Evolutionary conservation across 2,329 filamentous ascomycete genomes (phyloP), one percentile per base, ranked within the genome.

Genomic region (Graphilbum sp.): DNA sequence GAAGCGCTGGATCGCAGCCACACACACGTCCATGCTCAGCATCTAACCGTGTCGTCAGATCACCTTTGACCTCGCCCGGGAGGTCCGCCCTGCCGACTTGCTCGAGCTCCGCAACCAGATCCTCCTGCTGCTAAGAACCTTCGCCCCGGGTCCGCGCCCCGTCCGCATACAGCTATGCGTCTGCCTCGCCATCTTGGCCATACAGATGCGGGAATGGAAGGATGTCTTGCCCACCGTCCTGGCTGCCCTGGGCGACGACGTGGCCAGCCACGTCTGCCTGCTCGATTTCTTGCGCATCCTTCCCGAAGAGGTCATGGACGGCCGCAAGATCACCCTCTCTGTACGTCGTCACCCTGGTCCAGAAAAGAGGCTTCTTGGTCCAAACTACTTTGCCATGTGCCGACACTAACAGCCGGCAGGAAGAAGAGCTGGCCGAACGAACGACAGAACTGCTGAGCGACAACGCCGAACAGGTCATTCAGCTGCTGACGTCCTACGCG

Each of bases 321-420:
- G 90, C 64, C 85, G 90, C 63, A 98, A 96, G 67, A 95, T 98
- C 71, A 94, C 86, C 70, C 72, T 98, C 64, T 87, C 85, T 75
- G 87, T 94, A 90, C 67, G 85, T 88, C n/a, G n/a, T n/a, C n/a
- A n/a, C n/a, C n/a, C n/a, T n/a, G n/a, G n/a, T n/a, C n/a, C n/a
- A n/a, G n/a, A n/a, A n/a, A n/a, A n/a, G n/a, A n/a, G n/a, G n/a
- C n/a, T n/a, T n/a, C n/a, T n/a, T n/a, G n/a, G n/a, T n/a, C n/a
- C n/a, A n/a, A n/a, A n/a, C n/a, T n/a, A n/a, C n/a, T n/a, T n/a
- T n/a, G n/a, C n/a, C n/a, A n/a, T n/a, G n/a, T n/a, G n/a, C n/a
- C n/a, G n/a, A n/a, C n/a, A 88, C 25, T 36, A 21, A 31, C 32
- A n/a, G 4, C 4, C 4, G 9, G 6, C 72, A 94, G 87, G 90